Base-by-base conservation (phyloP, 495 filamentous ascomycete genomes). In the Lophiotrema nucula region DNA sequence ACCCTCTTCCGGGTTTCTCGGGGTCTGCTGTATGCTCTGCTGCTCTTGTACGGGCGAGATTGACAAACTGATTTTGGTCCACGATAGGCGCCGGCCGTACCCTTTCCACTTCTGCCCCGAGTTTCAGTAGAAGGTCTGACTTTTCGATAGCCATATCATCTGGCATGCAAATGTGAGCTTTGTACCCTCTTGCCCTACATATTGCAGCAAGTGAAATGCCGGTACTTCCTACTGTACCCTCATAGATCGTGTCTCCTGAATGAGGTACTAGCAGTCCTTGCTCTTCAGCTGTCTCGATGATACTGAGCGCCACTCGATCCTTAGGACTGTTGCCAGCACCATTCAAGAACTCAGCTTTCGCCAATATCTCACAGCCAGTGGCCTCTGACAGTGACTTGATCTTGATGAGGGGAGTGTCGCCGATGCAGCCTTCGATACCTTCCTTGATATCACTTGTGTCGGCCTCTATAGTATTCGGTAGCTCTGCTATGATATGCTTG, bases 91-190 rank as follows among this genome's bases (percentile, higher is more conserved):
- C 92, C 21, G 91, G 90, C 12, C 85, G 83, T 1, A 97, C 91
- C 38, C 88, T 83, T 71, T 95, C 90, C 12, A 97, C 91, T 16
- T 82, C 82, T 4, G 93, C 95, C 60, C 93, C 95, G 11, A 99
- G 84, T 67, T 92, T 90, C 59, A 87, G 81, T 13, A 99, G 84
- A 19, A 97, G 81, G 56, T 88, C 82, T 10, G 88, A 89, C 66
- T 99, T 99, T 71, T 97, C 93, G 47, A 76, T 77, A 47, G 85
- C 83, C 73, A 95, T 89, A 77, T 99, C 93, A 66, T 88, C 82
- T 31, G 93, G 95, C 90, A 99, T 96, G 77, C 89, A 96, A 61
- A 99, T 99, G 70, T 97, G 87, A 4, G 91, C 90, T 37, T 87
- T 78, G 70, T 97, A 97, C 16, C 95, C 95, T 62, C 85, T 82